These are phyloP conservation scores for Nakazawaea holstii DNA, from an alignment of 805 yeast genomes.

Conservation along the genomic window DNA sequence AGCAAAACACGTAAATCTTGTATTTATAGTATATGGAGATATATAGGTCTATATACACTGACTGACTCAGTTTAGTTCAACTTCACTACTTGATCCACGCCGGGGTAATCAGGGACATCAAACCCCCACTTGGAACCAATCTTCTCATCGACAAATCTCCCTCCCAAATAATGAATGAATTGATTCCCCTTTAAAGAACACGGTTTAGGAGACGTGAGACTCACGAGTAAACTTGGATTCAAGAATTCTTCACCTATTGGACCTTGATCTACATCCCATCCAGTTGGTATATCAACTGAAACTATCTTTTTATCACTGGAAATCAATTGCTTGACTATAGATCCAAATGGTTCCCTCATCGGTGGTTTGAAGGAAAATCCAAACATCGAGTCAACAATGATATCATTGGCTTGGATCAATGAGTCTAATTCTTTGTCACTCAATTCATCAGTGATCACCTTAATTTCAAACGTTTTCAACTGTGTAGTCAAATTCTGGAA, in stretches of 20 bases:
- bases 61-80: slow-evolving; percentile 16
- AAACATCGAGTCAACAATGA: slow-evolving; percentile 77
- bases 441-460: slow-evolving; percentile 39
- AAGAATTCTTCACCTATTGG: slow-evolving; percentile 45
- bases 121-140: slow-evolving; percentile 75
- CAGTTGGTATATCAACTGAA: slow-evolving; percentile 89
- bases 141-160: slow-evolving; percentile 66
- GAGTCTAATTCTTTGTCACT: slow-evolving; percentile 18
- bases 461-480: slow-evolving; percentile 56
- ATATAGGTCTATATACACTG: neutral
- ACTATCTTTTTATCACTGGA: slow-evolving; percentile 32
- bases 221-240: slow-evolving; percentile 64
- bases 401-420: slow-evolving; percentile 31
- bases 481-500: slow-evolving; percentile 63
- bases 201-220: slow-evolving; percentile 93
- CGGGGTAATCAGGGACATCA: slow-evolving; percentile 54
- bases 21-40: too few species aligned
- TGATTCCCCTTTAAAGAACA: slow-evolving; percentile 49
- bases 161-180: slow-evolving; percentile 74
- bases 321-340: slow-evolving; percentile 36
- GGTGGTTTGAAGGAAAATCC: slow-evolving; percentile 95
- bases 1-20: too few species aligned
- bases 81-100: slow-evolving; percentile 50
- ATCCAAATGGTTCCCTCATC: slow-evolving; percentile 69
- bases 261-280: slow-evolving; percentile 95